phyloP scores from a whole-genome alignment of 345 rosid genomes.

The Dovyalis caffra region DNA sequence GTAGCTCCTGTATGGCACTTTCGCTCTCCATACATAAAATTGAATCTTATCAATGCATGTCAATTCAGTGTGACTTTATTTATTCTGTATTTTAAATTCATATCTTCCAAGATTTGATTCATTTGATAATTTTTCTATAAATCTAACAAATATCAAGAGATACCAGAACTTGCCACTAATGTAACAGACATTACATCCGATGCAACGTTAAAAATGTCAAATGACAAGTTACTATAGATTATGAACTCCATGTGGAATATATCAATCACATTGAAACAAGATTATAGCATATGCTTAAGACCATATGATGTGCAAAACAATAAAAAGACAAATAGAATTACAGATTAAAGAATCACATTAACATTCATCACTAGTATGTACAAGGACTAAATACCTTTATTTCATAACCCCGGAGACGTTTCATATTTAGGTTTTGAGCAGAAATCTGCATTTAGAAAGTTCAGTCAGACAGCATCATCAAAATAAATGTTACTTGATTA shows the following conservation, averaged over 20 bases:
- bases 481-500: constrained; percentile 6
- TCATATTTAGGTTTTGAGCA: constrained; percentile 80
- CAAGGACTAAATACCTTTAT: constrained; percentile 59
- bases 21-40: neutral
- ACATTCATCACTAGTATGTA: neutral
- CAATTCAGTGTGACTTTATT: neutral
- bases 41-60: neutral
- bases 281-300: no score
- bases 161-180: neutral
- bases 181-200: neutral
- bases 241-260: no score
- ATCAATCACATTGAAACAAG: no score
- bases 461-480: constrained; percentile 12
- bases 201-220: constrained; percentile 1
- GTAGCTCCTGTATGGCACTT: neutral
- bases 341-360: neutral
- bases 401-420: constrained; percentile 80
- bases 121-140: neutral
- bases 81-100: neutral
- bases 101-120: neutral
- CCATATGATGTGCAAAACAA: neutral
- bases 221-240: no score
- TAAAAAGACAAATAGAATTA: neutral
- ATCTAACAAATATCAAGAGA: neutral
- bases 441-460: constrained; percentile 57